phyloP scores from a whole-genome alignment of 352 stramenopile genomes.

The Phytophthora brassicae region DNA sequence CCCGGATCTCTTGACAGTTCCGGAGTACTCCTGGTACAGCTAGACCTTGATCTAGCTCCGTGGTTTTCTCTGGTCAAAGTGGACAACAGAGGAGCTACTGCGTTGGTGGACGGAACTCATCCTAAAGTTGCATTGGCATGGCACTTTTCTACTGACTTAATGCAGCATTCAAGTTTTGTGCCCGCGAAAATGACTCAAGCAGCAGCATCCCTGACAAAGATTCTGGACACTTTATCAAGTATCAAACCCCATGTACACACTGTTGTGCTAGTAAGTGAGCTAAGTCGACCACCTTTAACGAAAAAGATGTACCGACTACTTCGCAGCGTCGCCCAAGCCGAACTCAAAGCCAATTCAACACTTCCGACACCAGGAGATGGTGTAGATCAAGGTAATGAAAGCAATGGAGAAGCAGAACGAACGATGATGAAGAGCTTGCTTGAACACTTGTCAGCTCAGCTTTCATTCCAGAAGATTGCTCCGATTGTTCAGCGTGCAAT shows the following conservation, averaged over 20 bases:
- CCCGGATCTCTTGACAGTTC: conserved; percentile 3
- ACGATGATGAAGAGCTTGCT: conserved; percentile 9
- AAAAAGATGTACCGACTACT: conserved; percentile 45
- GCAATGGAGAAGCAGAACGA: conserved; percentile 8
- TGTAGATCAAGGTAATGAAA: background rate
- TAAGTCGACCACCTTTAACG: conserved; percentile 53
- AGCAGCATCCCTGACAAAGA: conserved; percentile 23
- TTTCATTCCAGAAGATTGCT: conserved; percentile 39
- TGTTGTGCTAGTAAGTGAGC: conserved; percentile 54
- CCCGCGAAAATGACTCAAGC: conserved; percentile 37
- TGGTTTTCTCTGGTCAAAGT: conserved; percentile 59
- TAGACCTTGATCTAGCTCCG: conserved; percentile 68
- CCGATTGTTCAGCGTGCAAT: conserved; percentile 39
- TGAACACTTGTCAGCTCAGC: conserved; percentile 17
- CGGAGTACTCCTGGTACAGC: conserved; percentile 50
- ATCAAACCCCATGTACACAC: conserved; percentile 11
- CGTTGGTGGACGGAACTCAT: background rate
- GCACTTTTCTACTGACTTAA: conserved; percentile 47
- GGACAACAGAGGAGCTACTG: background rate
- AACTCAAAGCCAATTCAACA: conserved; percentile 6
- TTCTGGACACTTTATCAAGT: conserved; percentile 20
- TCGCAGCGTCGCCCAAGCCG: conserved; percentile 5
- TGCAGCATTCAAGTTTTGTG: conserved; percentile 44
- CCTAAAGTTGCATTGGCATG: conserved; percentile 24
- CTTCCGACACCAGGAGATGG: background rate